Base-by-base conservation (phyloP, 768 basidiomycete species). In the Trametes cubensis region DNA sequence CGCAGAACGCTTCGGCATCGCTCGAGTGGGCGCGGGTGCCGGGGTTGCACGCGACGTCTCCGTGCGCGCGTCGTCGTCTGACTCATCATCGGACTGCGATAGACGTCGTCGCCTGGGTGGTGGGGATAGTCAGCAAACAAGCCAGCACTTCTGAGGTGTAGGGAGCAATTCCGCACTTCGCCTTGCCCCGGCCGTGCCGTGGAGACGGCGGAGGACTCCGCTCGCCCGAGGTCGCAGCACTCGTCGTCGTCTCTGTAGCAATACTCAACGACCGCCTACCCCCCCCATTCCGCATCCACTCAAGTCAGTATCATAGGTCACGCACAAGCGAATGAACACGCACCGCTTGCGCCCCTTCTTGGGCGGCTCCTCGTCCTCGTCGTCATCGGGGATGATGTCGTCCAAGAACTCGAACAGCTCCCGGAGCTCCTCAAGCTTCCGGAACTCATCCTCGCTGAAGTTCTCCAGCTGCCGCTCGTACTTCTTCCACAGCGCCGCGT, bases 341-440 rank as follows among this genome's bases (percentile, higher is more conserved):
- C 21, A 76, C 88, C 89, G 75, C 70, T 84, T 72, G 75, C 81
- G 77, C 51, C 75, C 80, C 38, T 74, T 77, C 65, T 71, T 77
- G 18, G 80, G 76, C 42, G 71, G 57, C 21, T 78, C 75, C 42
- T 71, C 71, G 18, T 76, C 86, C 8, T 81, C 83, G 6, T 86
- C 87, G n/a, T 85, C 86, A 44, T 85, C 73, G 2, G 89, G 86
- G 44, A 89, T 79, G 45, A 92, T 83, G 11, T 85, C 83, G 64
- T 92, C 90, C 71, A 92, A 67, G 70, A 89, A 89, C 48, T 82
- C 79, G 69, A 92, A 92, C 26, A 90, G 68, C 0, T 83, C 80
- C 42, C 84, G 80, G 26, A 90, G 80, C 28, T 83, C 77, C 55
- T 86, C 83, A 3, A 92, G 77, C 57, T 87, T 78, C 61, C 87